Percentiles rank a stretch among this genome's conserved stretches.
These are phyloP conservation scores for Umbilicaria muhlenbergii DNA, from an alignment of 495 filamentous ascomycete species.

Conservation along the genomic window DNA sequence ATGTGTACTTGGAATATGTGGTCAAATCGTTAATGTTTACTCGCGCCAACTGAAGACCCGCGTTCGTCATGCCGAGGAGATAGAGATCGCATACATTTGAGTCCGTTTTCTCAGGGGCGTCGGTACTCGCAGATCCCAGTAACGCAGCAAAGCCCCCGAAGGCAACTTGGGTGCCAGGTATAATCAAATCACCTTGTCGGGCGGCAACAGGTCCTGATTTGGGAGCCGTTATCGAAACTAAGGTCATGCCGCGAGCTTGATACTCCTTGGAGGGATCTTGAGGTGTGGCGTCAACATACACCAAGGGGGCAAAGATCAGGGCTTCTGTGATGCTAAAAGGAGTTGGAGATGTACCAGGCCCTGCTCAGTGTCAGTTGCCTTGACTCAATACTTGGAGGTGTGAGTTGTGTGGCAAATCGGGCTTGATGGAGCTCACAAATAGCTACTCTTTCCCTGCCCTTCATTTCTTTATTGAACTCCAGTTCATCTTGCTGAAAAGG, in stretches of 20 bases:
- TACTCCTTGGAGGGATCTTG: constrained; percentile 15
- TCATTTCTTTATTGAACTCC: constrained; percentile 13
- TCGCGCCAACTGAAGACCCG: constrained; percentile 13
- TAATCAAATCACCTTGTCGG: constrained; percentile 15
- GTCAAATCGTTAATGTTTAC: constrained; percentile 11
- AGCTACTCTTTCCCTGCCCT: constrained; percentile 14
- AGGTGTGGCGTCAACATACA: constrained; percentile 16
- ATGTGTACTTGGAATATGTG: constrained; percentile 8
- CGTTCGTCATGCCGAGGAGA: constrained; percentile 9
- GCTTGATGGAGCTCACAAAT: constrained; percentile 10
- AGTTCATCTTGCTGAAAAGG: constrained; percentile 13
- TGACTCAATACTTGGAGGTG: neutral
- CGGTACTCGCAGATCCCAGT: constrained; percentile 9
- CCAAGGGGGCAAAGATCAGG: constrained; percentile 14
- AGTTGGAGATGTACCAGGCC: constrained; percentile 17
- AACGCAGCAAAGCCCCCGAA: constrained; percentile 14
- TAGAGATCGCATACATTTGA: constrained; percentile 12
- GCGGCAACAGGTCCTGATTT: constrained; percentile 8
- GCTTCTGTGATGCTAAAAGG: constrained; percentile 10
- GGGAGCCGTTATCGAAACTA: constrained; percentile 12
- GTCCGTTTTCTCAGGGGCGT: neutral
- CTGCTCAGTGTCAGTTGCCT: neutral
- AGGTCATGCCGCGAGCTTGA: constrained; percentile 13
- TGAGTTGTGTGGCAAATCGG: neutral
- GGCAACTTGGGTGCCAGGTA: constrained; percentile 11